Conservation (phyloP, 1,284 basidiomycete species). For the Chiua sp. region DNA sequence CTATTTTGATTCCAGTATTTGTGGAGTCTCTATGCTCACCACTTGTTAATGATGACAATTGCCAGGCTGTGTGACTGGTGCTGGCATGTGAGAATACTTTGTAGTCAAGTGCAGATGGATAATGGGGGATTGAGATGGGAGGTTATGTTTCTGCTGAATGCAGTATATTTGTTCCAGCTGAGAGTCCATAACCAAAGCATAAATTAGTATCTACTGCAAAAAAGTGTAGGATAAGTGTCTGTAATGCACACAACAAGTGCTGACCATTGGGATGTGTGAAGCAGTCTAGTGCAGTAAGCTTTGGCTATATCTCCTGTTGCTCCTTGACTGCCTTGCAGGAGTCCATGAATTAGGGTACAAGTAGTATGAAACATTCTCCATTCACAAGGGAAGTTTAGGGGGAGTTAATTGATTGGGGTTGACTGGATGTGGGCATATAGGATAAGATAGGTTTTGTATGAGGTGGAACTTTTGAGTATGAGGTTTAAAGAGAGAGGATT, state of each 20-base stretch:
- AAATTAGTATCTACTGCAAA: slow-evolving; percentile 6
- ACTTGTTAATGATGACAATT: background rate
- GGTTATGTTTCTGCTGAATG: too few relatives aligned
- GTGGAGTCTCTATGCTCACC: too few relatives aligned
- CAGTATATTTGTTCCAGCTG: too few relatives aligned
- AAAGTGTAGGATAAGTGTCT: background rate
- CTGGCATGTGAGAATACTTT: too few relatives aligned
- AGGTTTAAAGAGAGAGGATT: slow-evolving; percentile 9
- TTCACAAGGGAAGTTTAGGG: background rate
- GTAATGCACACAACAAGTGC: background rate
- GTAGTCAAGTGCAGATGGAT: too few relatives aligned
- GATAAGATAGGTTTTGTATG: slow-evolving; percentile 14
- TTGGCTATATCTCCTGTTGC: slow-evolving; percentile 6
- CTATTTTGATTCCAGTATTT: too few relatives aligned
- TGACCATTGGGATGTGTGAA: slow-evolving; percentile 6
- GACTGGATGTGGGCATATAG: background rate
- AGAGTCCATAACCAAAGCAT: slow-evolving; percentile 31
- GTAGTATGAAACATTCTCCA: slow-evolving; percentile 10
- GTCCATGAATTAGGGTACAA: background rate
- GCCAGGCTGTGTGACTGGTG: background rate
- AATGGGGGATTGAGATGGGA: background rate
- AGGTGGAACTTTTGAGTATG: slow-evolving; percentile 14
- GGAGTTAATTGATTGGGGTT: background rate
- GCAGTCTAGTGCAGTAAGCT: slow-evolving; percentile 5
- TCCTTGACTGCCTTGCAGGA: background rate